These are phyloP conservation scores for Aspergillus ruber DNA, from an alignment of 2,329 filamentous ascomycete genomes.

Conservation along the genomic window DNA sequence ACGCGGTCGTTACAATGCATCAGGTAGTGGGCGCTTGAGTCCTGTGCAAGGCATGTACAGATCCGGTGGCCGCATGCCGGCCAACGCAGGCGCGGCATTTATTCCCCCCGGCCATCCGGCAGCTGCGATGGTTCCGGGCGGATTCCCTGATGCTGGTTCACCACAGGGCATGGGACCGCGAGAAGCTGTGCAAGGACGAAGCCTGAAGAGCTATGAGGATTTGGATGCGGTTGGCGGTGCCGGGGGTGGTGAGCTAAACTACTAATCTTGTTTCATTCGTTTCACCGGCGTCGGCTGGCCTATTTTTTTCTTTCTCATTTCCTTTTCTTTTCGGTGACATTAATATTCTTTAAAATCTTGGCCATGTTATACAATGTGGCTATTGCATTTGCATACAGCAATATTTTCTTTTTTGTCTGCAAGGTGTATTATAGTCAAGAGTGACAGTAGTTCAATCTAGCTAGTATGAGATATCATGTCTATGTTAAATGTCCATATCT, in stretches of 20 bases:
- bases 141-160: conserved; percentile 49
- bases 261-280: conserved; percentile 45
- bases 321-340: conserved; percentile 2
- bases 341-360: background rate
- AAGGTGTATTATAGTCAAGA: too few species aligned
- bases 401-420: too few species aligned
- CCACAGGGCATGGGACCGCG: conserved; percentile 71
- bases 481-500: too few species aligned
- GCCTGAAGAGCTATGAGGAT: conserved; percentile 95
- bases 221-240: conserved; percentile 74
- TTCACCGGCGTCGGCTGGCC: background rate
- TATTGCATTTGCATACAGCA: too few species aligned
- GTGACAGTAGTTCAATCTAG: too few species aligned
- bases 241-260: conserved; percentile 81
- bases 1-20: conserved; percentile 49
- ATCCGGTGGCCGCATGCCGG: conserved; percentile 24
- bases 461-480: too few species aligned
- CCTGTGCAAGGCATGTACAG: conserved; percentile 34
- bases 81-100: conserved; percentile 25
- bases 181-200: conserved; percentile 87
- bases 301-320: background rate
- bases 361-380: background rate
- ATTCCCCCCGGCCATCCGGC: conserved; percentile 37
- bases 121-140: conserved; percentile 37
- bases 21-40: conserved; percentile 43